Evolutionary conservation across 208 protist genomes (phyloP).

Genomic region (Leishmania aethiopica): DNA sequence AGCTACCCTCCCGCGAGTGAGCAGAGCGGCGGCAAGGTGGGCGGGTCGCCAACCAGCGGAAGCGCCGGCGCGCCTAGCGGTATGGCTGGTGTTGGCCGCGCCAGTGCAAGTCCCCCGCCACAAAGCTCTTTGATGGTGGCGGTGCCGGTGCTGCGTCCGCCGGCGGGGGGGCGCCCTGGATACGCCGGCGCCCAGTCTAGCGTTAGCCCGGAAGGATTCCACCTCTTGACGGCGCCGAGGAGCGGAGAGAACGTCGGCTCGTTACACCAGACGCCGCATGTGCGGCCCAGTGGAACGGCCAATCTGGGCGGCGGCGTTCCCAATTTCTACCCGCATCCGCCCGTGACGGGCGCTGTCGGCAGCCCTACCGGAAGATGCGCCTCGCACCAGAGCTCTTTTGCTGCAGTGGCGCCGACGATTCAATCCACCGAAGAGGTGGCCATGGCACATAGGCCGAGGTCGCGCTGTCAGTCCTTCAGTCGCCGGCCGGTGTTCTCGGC

Average conservation of each 20-base stretch:
- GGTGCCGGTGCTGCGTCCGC: slow-evolving; percentile 33
- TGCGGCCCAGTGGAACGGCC: background rate
- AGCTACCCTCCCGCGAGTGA: background rate
- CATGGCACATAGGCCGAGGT: background rate
- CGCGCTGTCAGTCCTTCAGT: slow-evolving; percentile 25
- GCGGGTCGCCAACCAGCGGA: background rate
- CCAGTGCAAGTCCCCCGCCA: background rate
- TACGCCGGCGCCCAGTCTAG: background rate
- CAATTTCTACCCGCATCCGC: slow-evolving; percentile 9
- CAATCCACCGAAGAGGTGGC: slow-evolving; percentile 19
- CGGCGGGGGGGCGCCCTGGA: slow-evolving; percentile 6
- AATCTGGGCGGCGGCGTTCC: slow-evolving; percentile 1
- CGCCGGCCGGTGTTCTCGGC: slow-evolving; percentile 29
- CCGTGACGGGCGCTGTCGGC: background rate
- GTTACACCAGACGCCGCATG: background rate
- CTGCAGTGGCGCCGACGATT: slow-evolving; percentile 5
- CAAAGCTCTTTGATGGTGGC: background rate
- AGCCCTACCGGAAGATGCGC: background rate
- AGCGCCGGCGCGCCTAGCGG: background rate
- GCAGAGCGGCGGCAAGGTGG: slow-evolving; percentile 1
- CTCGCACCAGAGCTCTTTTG: slow-evolving; percentile 14
- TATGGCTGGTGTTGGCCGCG: background rate
- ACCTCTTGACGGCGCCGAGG: background rate
- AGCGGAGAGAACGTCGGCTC: background rate
- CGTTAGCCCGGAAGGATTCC: background rate